Evolutionary conservation across 2,329 filamentous ascomycete genomes (phyloP), one percentile per base, ranked within the genome.

Genomic region (Macrophomina phaseolina): DNA sequence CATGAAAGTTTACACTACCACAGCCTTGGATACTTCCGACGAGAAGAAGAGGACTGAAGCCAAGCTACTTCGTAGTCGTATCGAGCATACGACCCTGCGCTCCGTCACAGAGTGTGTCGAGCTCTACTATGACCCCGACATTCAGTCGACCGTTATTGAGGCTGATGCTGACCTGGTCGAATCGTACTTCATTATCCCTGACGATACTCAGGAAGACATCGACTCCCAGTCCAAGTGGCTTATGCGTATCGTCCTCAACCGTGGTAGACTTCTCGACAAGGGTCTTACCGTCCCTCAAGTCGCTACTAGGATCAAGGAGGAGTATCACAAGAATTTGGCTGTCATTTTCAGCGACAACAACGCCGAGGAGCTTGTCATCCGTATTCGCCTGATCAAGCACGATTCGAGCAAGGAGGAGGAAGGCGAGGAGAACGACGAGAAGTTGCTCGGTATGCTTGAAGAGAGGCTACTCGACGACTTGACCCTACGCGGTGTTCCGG

Each of bases 311-410:
- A 95, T 99, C 81, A 97, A 96, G 83, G 89, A 94, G 70, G 90
- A 93, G 64, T 99, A 97, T 76, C 86, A 89, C 23, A 89, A 86
- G 69, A 93, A 97, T 78, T 83, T 98, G 72, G 93, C 93, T 14
- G 90, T 99, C 71, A 94, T 99, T 68, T 97, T 97, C 84, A 97
- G 93, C 80, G 95, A 99, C 79, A 95, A 97, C 84, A 99, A 99
- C 78, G 94, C 94, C 9, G 94, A 97, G 70, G 90, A 96, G 77
- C 93, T 96, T 78, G 91, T 98, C 53, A 93, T 99, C 72, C 95
- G 95, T 77, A 91, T 97, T 70, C 91, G 95, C 70, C 91, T 94
- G 73, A 88, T 96, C 69, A 83, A 86, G 73, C 52, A 45, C 49
- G 78, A 81, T 55, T 82, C 84, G 38, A 84, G 88, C 69, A 86